phyloP scores from a whole-genome alignment of 352 stramenopile genomes.

The Globisporangium okanoganense region DNA sequence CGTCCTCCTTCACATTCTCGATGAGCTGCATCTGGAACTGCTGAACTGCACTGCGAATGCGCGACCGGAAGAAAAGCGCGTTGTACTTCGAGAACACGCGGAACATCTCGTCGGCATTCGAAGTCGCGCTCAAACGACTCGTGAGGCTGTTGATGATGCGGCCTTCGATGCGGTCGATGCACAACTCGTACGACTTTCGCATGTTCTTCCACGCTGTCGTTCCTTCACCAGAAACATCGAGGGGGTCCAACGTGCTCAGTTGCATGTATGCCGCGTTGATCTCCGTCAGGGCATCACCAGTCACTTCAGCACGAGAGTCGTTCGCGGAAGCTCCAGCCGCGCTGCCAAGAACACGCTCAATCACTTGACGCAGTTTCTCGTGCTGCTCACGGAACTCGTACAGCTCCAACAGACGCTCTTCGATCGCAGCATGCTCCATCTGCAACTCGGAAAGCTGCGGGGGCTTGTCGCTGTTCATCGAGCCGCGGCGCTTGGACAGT shows the following conservation, averaged over 20 bases:
- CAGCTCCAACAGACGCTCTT: conserved; percentile 86
- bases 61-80: conserved; percentile 94
- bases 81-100: conserved; percentile 98
- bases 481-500: conserved; percentile 78
- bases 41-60: conserved; percentile 94
- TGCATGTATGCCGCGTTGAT: conserved; percentile 89
- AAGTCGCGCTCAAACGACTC: conserved; percentile 80
- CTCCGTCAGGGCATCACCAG: conserved; percentile 76
- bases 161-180: conserved; percentile 91
- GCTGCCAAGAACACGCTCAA: conserved; percentile 78
- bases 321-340: conserved; percentile 26
- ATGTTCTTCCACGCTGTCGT: conserved; percentile 81
- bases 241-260: conserved; percentile 68
- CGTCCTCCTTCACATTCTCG: conserved; percentile 95
- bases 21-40: conserved; percentile 99
- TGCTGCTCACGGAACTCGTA: conserved; percentile 91
- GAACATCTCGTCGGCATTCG: conserved; percentile 95
- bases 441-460: conserved; percentile 76
- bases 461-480: conserved; percentile 79
- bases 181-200: conserved; percentile 87
- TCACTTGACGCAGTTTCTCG: conserved; percentile 86
- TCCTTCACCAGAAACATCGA: conserved; percentile 86
- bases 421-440: conserved; percentile 82
- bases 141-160: conserved; percentile 90
- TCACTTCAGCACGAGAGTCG: conserved; percentile 54